Evolutionary conservation across 2,329 filamentous ascomycete genomes (phyloP), one percentile per base, ranked within the genome.

Genomic region (Paecilomyces niveus): DNA sequence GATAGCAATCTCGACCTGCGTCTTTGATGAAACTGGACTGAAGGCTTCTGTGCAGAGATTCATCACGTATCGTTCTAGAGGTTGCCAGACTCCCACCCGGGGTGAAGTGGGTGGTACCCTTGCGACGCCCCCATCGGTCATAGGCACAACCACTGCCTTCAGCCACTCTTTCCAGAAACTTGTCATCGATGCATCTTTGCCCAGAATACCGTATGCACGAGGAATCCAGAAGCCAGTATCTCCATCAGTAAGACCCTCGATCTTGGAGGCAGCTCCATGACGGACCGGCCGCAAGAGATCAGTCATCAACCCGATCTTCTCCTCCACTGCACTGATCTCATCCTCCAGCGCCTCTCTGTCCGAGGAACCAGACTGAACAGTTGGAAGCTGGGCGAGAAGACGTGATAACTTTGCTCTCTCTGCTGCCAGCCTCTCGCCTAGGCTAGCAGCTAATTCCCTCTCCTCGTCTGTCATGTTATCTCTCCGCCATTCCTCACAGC

Each of bases 81-180:
- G 94, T 72, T 97, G 93, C 94, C 94, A 99, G 70, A 92, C 86
- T 52, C 94, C 94, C 63, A 96, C 86, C 67, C 87, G 90, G 11
- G 94, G 92, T 4, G 93, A 97, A 74, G 89, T 96, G 9, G 90
- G 81, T 6, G 94, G 91, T 7, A 99, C 86, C 58, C 92, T 84
- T 64, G 94, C 77, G 31, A 99, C 81, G 13, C 83, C 86, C 21
- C 93, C 91, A 70, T 96, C 92, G 1, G 87, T 92, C 94, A 97
- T 99, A 29, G 94, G 94, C 22, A 96, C 90, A n/a, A 94, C 81
- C 9, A 97, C 84, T 6, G 93, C 92, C 74, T 91, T 89, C 54
- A 99, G 83, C 94, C 94, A 99, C 72, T 99, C 94, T 74, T 97
- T 97, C 92, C 93, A 99, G 76, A 99, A 97, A 32, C 86, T 85